These are phyloP conservation scores for Aspergillus ochraceoroseus DNA, from an alignment of 2,329 filamentous ascomycete genomes.

Conservation along the genomic window DNA sequence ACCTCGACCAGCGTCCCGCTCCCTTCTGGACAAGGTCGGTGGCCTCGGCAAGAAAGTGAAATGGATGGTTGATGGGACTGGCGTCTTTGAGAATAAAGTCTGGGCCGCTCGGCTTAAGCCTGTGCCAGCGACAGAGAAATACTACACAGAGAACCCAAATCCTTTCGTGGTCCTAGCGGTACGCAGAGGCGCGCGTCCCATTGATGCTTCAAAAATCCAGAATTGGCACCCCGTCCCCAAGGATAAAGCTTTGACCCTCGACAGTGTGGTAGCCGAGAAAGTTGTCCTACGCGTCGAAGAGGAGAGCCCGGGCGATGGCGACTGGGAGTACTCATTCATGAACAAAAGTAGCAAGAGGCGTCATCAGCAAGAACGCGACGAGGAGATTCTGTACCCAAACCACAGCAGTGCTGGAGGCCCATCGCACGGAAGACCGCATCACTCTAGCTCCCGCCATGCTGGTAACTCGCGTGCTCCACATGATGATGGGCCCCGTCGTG, in stretches of 20 bases:
- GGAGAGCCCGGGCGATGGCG: constrained; percentile 59
- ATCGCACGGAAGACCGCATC: constrained; percentile 22
- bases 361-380: constrained; percentile 55
- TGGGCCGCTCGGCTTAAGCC: constrained; percentile 83
- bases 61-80: constrained; percentile 78
- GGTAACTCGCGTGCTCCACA: constrained; percentile 37
- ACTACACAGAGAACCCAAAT: constrained; percentile 72
- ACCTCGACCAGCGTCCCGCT: constrained; percentile 65
- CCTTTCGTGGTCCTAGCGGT: constrained; percentile 81
- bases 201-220: constrained; percentile 74
- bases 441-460: constrained; percentile 29
- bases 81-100: constrained; percentile 69
- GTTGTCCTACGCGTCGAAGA: constrained; percentile 74
- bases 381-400: constrained; percentile 41
- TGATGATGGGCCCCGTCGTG: constrained; percentile 42
- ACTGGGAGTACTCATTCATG: constrained; percentile 59
- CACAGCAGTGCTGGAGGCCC: constrained; percentile 27
- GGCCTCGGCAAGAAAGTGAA: constrained; percentile 76
- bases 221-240: constrained; percentile 73
- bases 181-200: constrained; percentile 66
- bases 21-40: constrained; percentile 75
- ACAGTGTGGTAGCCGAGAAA: constrained; percentile 82
- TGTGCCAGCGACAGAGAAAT: constrained; percentile 59
- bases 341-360: constrained; percentile 57
- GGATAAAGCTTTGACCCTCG: constrained; percentile 69